Percentiles rank a stretch among this genome's conserved stretches.
Conservation (phyloP, 164 flowering plant species). For the Nymphaea colorata region DNA sequence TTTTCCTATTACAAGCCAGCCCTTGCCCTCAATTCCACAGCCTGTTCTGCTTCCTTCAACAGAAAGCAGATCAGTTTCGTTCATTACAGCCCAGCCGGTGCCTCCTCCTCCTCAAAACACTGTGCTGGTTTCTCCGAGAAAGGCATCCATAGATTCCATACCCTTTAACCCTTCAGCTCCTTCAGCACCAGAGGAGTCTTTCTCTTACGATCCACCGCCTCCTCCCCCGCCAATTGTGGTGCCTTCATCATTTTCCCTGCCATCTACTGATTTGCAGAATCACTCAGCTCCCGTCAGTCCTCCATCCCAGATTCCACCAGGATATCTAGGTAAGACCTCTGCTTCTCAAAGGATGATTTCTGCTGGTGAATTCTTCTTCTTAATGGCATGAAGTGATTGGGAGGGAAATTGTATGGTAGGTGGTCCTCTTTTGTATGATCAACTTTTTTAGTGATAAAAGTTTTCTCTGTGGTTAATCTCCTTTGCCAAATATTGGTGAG, state of each 20-base stretch:
- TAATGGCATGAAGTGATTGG: too few species aligned
- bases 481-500: too few species aligned
- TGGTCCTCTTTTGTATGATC: too few species aligned
- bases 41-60: neutral
- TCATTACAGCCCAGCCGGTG: neutral
- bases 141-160: neutral
- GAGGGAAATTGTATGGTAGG: too few species aligned
- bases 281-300: neutral
- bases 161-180: neutral
- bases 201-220: neutral
- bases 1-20: neutral
- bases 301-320: neutral
- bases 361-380: too few species aligned
- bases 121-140: too few species aligned
- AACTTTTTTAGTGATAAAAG: too few species aligned
- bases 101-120: neutral
- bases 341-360: too few species aligned
- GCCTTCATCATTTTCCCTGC: neutral
- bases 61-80: neutral
- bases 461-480: too few species aligned
- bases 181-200: neutral
- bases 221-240: neutral
- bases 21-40: neutral
- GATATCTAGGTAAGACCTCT: neutral
- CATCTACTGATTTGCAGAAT: neutral